Conservation (phyloP, 371 early-diverging fungal species). For the Mucor velutinosus region DNA sequence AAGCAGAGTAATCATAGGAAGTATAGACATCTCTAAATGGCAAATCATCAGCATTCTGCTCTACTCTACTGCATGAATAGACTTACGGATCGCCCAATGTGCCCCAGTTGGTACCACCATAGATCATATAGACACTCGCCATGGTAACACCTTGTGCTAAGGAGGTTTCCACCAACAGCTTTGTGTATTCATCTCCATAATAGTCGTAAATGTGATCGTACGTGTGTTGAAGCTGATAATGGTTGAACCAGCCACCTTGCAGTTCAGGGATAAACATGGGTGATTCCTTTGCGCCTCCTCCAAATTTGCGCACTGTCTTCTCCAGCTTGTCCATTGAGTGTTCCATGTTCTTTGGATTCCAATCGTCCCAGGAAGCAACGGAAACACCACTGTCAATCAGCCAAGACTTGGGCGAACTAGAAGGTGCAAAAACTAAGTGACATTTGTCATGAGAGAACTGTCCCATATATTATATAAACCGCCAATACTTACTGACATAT, state of each 20-base stretch:
- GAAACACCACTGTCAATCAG: slow-evolving; percentile 49
- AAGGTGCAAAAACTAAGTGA: slow-evolving; percentile 61
- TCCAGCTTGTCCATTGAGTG: slow-evolving; percentile 68
- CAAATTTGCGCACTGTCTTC: slow-evolving; percentile 71
- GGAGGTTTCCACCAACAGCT: slow-evolving; percentile 60
- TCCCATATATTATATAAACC: background rate
- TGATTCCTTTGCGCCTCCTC: slow-evolving; percentile 69
- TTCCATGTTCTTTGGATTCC: slow-evolving; percentile 64
- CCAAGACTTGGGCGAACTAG: slow-evolving; percentile 64
- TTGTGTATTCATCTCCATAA: slow-evolving; percentile 76
- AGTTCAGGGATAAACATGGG: slow-evolving; percentile 82
- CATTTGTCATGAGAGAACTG: background rate
- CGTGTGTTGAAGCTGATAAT: slow-evolving; percentile 65
- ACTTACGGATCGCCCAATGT: slow-evolving; percentile 76
- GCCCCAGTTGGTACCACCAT: slow-evolving; percentile 90
- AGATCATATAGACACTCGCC: slow-evolving; percentile 73
- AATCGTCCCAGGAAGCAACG: slow-evolving; percentile 58
- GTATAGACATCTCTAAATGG: slow-evolving; percentile 70
- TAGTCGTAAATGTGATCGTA: slow-evolving; percentile 74
- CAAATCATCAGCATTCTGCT: background rate
- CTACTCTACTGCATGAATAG: background rate
- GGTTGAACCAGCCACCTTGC: slow-evolving; percentile 86
- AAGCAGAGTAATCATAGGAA: slow-evolving; percentile 79
- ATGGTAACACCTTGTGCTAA: slow-evolving; percentile 76
- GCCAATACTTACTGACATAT: slow-evolving; percentile 62